Conservation (phyloP, 1,284 basidiomycete species). For the Vanrija sp. region DNA sequence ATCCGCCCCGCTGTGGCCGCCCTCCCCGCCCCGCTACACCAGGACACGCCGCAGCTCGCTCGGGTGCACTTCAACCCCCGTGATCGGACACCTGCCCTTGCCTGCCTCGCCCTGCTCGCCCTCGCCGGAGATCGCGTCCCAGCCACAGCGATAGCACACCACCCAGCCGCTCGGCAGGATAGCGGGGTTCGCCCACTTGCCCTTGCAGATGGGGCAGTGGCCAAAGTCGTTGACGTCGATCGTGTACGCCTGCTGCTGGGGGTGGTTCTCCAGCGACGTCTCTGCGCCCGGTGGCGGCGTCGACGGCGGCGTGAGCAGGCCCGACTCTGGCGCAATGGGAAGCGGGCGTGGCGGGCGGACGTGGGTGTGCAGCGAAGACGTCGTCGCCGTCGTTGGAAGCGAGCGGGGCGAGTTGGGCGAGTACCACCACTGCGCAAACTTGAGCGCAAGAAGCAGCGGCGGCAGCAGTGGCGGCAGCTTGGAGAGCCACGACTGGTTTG, state of each 20-base stretch:
- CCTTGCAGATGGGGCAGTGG: constrained; percentile 74
- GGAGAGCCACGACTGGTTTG: constrained; percentile 6
- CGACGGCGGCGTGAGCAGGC: constrained; percentile 24
- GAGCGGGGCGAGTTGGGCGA: constrained; percentile 87
- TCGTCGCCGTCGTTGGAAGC: constrained; percentile 60
- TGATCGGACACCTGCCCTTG: constrained; percentile 75
- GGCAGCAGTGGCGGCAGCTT: constrained; percentile 58
- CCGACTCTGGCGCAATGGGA: constrained; percentile 40
- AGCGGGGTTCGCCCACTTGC: constrained; percentile 77
- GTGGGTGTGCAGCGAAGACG: constrained; percentile 59
- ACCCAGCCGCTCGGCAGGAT: constrained; percentile 90
- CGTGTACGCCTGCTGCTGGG: constrained; percentile 8
- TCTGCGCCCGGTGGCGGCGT: constrained; percentile 43
- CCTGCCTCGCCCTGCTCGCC: constrained; percentile 31
- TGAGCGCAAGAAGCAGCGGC: constrained; percentile 91
- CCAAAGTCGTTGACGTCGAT: constrained; percentile 60
- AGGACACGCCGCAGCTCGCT: constrained; percentile 86
- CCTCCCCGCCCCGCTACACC: constrained; percentile 47
- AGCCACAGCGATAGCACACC: constrained; percentile 90
- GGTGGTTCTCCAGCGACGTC: constrained; percentile 47
- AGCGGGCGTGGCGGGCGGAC: constrained; percentile 72
- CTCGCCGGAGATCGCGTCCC: constrained; percentile 70
- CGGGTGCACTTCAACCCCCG: constrained; percentile 64
- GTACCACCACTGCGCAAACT: constrained; percentile 99
- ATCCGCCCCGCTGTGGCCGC: no score